These are phyloP conservation scores for Vaccinium darrowii DNA, from an alignment of 148 eudicot genomes.

Conservation along the genomic window DNA sequence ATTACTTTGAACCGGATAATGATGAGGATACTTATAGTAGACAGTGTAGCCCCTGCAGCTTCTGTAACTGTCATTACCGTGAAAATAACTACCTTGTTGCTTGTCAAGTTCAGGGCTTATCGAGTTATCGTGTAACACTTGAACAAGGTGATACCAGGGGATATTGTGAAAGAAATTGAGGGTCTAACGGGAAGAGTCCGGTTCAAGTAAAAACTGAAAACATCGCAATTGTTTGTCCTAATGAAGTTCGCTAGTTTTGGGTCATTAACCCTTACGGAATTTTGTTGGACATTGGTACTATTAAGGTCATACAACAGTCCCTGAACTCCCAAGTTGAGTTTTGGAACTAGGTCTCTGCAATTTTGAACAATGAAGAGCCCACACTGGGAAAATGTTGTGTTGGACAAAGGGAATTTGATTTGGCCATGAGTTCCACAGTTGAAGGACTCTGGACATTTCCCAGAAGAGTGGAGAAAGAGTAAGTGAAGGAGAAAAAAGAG, in stretches of 20 bases:
- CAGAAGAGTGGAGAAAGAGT: conserved; percentile 1
- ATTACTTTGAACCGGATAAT: background rate
- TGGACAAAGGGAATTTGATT: conserved; percentile 35
- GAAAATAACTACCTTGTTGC: background rate
- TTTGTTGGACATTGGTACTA: background rate
- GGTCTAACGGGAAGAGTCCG: conserved; percentile 5
- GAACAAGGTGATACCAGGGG: conserved; percentile 22
- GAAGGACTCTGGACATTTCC: conserved; percentile 33
- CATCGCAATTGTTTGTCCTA: background rate
- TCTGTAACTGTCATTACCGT: background rate
- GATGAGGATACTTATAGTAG: conserved; percentile 10
- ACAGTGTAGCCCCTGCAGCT: background rate
- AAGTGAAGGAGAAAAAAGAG: background rate
- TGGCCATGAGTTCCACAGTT: conserved; percentile 22
- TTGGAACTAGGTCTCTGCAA: conserved; percentile 22
- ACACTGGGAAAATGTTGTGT: conserved; percentile 20
- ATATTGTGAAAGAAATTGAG: conserved; percentile 9
- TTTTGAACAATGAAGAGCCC: conserved; percentile 28
- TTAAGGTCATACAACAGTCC: background rate
- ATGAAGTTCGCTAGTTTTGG: background rate
- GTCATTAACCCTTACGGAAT: background rate
- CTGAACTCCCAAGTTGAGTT: conserved; percentile 18
- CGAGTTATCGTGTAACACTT: conserved; percentile 26
- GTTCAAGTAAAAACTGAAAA: background rate
- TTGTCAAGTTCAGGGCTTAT: background rate